Evolutionary conservation across 2,329 filamentous ascomycete genomes (phyloP).

Genomic region (Stemphylium vesicarium): DNA sequence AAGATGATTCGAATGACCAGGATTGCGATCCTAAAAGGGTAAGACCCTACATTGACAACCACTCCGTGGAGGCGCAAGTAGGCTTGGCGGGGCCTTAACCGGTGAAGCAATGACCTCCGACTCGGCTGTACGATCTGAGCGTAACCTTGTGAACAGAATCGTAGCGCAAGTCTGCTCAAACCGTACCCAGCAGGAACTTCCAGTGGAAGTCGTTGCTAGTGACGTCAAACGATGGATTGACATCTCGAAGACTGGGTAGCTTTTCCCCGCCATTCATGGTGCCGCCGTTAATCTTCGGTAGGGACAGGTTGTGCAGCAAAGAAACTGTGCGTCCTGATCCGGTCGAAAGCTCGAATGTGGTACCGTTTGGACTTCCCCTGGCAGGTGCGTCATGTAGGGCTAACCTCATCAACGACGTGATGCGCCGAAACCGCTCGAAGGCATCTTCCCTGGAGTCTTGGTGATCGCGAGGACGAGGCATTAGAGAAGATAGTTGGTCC

Average conservation of each 20-base stretch:
- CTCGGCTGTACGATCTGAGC: too few species aligned
- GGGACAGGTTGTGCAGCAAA: constrained; percentile 40
- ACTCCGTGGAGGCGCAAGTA: too few species aligned
- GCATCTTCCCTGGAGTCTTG: constrained; percentile 36
- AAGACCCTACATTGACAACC: too few species aligned
- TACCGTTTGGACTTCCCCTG: constrained; percentile 38
- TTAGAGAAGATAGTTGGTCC: constrained; percentile 39
- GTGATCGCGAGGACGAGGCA: constrained; percentile 36
- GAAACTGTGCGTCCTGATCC: constrained; percentile 43
- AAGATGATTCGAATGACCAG: too few species aligned
- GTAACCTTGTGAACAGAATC: too few species aligned
- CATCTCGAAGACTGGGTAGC: constrained; percentile 38
- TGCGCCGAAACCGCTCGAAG: constrained; percentile 44
- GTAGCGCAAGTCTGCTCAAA: constrained; percentile 22
- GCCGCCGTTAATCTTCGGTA: constrained; percentile 37
- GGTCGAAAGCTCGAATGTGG: constrained; percentile 45
- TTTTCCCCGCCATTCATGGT: constrained; percentile 31
- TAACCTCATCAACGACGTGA: constrained; percentile 41
- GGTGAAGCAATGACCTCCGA: too few species aligned
- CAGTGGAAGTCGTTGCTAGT: constrained; percentile 42
- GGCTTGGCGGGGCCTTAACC: too few species aligned
- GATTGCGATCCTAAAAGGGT: too few species aligned
- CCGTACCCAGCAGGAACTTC: constrained; percentile 43
- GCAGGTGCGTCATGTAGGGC: constrained; percentile 29
- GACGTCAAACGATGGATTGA: constrained; percentile 38